Evolutionary conservation across 202 grass and related monocot species (phyloP), one percentile per base, ranked within the genome.

Genomic region (Schoenoplectus tabernaemontani): DNA sequence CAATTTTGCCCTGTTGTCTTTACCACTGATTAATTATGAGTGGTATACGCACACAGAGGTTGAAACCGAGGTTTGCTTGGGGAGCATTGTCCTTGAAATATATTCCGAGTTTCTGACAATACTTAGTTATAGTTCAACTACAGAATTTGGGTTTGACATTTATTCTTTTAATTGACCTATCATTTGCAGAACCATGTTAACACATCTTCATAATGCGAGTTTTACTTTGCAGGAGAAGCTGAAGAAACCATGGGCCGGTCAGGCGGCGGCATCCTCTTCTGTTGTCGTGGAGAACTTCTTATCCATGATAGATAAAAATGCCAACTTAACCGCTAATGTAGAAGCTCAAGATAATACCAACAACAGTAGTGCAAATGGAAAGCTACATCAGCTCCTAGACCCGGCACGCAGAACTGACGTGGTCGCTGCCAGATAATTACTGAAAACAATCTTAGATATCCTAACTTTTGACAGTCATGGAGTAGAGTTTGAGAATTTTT

Each of bases 231-330:
- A 98, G 96, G 90, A 86, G 81, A 92, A 90, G 83, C 81, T 98
- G 44, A 92, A 88, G 79, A 83, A 85, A 53, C 57, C 72, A 4
- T 39, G 62, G 23, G 37, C 77, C 0, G 38, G 77, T 3, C 66
- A 70, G 20, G 43, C 46, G 1, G 2, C 80, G 36, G 37, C 82
- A 38, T 83, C 91, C 2, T n/a, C n/a, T n/a, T 85, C 88, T 30
- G 38, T 78, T 0, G 71, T 84, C 2, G 91, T 84, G 1, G 96
- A 89, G 20, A 98, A 98, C 3, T 92, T 98, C 64, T 59, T 98
- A 65, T 98, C 91, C 1, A 98, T 95, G 86, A 98, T 98, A 12
- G 88, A 92, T 38, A 64, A 79, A 79, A 81, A 90, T 36, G 41
- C 82, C 2, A 85, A 59, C 16, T 54, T 84, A 7, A 3, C 81